Percentiles rank a stretch among this genome's conserved stretches.
Evolutionary conservation across 2,329 filamentous ascomycete genomes (phyloP).

Genomic region (Penicillium brasilianum): DNA sequence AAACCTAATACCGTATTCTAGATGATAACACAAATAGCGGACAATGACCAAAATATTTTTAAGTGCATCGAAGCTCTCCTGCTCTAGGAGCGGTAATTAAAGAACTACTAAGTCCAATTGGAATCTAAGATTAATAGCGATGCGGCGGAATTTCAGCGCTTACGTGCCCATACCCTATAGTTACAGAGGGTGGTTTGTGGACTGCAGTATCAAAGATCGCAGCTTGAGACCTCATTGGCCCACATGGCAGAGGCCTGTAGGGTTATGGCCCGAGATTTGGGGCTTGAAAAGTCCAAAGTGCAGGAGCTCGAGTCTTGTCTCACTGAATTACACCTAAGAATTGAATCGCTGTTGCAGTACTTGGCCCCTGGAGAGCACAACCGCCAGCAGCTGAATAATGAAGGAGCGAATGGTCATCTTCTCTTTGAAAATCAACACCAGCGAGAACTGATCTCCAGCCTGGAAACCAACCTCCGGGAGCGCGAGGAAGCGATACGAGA

Average conservation of each 20-base stretch:
- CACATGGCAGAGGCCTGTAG: not conserved
- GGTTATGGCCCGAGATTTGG: not conserved
- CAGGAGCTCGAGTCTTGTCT: not conserved
- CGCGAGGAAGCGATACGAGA: constrained; percentile 1
- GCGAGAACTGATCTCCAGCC: not conserved
- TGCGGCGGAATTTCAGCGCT: not conserved
- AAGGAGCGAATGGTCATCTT: not conserved
- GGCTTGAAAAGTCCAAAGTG: not conserved
- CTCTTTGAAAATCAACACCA: not conserved
- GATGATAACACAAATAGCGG: not conserved
- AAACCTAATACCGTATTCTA: not conserved
- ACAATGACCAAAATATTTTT: not conserved
- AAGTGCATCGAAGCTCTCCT: not conserved
- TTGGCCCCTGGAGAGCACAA: not conserved
- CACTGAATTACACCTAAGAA: not conserved
- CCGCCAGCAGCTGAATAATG: not conserved
- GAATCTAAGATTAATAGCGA: not conserved
- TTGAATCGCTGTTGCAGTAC: not conserved
- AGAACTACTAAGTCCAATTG: not conserved
- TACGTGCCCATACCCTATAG: not conserved
- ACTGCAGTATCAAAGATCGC: not conserved
- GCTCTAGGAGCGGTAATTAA: not conserved
- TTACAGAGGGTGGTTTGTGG: not conserved
- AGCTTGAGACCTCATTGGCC: not conserved
- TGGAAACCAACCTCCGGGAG: not conserved